Conservation (phyloP, 2,329 filamentous ascomycete genomes). For the Neurospora sp. region DNA sequence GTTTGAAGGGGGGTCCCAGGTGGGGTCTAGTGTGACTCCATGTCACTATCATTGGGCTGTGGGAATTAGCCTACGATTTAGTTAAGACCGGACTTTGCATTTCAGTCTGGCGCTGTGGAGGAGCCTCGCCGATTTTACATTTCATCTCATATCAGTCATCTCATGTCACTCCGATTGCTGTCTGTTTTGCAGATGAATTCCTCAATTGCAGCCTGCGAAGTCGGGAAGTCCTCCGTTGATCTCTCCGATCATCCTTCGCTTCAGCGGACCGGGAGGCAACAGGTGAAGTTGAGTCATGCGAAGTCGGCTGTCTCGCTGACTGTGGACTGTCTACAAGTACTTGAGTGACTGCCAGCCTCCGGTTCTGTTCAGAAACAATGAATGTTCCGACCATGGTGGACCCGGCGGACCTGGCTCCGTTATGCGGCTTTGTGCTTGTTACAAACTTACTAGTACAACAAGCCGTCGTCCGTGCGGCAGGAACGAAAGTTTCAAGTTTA, state of each 20-base stretch:
- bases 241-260: not conserved
- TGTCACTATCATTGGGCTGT: not conserved
- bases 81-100: slow-evolving; percentile 1
- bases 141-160: not conserved
- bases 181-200: not conserved
- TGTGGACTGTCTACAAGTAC: not conserved
- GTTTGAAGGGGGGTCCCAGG: not conserved
- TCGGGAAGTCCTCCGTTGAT: not conserved
- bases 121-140: not conserved
- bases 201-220: not conserved
- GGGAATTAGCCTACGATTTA: not conserved
- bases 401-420: not conserved
- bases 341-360: not conserved
- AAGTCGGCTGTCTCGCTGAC: not conserved
- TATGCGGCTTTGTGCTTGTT: not conserved
- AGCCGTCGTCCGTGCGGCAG: not conserved
- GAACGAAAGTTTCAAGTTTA: not conserved
- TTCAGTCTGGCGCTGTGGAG: not conserved
- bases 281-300: not conserved
- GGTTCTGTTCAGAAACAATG: not conserved
- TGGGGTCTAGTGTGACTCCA: not conserved
- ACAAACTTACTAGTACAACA: not conserved
- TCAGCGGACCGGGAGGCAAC: not conserved
- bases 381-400: not conserved
- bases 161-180: not conserved